Percentiles rank a stretch among this genome's conserved stretches.
These are phyloP conservation scores for Scleroderma citrinum DNA, from an alignment of 768 basidiomycete genomes.

Conservation along the genomic window DNA sequence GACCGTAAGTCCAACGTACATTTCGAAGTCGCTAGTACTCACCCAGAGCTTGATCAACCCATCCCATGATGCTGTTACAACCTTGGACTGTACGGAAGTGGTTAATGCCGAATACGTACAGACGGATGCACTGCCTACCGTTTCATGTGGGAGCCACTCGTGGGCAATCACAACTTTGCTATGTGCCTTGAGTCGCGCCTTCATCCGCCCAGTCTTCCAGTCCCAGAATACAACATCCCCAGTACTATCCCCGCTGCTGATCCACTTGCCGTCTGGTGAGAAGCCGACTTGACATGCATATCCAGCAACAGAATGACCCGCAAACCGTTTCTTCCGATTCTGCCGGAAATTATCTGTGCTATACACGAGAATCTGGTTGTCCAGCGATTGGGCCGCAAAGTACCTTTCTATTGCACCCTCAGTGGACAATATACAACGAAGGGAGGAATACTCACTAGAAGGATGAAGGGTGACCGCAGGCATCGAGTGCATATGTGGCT, in stretches of 20 bases:
- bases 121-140: slow-evolving; percentile 48
- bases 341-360: slow-evolving; percentile 98
- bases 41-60: slow-evolving; percentile 98
- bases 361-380: slow-evolving; percentile 97
- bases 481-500: slow-evolving; percentile 99
- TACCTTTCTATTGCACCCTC: slow-evolving; percentile 66
- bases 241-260: slow-evolving; percentile 92
- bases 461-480: slow-evolving; percentile 96
- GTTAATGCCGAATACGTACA: slow-evolving; percentile 6
- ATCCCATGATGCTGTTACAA: slow-evolving; percentile 97
- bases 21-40: slow-evolving; percentile 24
- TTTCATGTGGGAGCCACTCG: slow-evolving; percentile 97
- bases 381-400: slow-evolving; percentile 94
- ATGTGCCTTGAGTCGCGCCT: slow-evolving; percentile 84
- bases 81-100: slow-evolving; percentile 66
- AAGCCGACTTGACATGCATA: slow-evolving; percentile 97
- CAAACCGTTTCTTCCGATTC: slow-evolving; percentile 97
- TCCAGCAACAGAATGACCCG: slow-evolving; percentile 93
- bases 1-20: no score
- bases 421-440: slow-evolving; percentile 14
- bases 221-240: slow-evolving; percentile 99
- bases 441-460: slow-evolving; percentile 58
- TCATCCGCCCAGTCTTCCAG: slow-evolving; percentile 97
- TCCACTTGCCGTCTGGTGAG: slow-evolving; percentile 97
- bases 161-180: slow-evolving; percentile 96